Conservation (phyloP, 1,284 basidiomycete genomes). For the Ceratobasidium sp. region DNA sequence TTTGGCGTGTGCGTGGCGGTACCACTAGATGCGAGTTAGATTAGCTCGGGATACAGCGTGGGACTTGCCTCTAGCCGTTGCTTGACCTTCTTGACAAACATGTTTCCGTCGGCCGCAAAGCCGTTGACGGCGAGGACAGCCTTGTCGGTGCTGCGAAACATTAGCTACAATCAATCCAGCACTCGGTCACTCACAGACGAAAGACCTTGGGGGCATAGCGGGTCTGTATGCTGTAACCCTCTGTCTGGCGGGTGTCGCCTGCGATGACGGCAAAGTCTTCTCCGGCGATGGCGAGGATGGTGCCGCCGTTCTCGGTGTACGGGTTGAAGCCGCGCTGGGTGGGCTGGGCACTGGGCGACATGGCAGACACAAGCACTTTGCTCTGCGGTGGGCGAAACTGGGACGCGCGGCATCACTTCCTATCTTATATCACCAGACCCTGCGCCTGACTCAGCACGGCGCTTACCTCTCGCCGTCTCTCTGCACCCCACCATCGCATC, state of each 20-base stretch:
- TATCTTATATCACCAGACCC: slow-evolving; percentile 37
- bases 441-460: slow-evolving; percentile 26
- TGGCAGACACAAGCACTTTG: slow-evolving; percentile 26
- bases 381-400: slow-evolving; percentile 24
- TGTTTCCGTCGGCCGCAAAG: slow-evolving; percentile 94
- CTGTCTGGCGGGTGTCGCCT: slow-evolving; percentile 93
- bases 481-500: background rate
- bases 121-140: slow-evolving; percentile 94
- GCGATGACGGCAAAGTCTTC: slow-evolving; percentile 93
- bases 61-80: slow-evolving; percentile 86
- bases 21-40: slow-evolving; percentile 73
- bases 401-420: slow-evolving; percentile 40
- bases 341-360: slow-evolving; percentile 48
- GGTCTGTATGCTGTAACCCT: slow-evolving; percentile 95
- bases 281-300: slow-evolving; percentile 94
- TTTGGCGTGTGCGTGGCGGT: slow-evolving; percentile 92
- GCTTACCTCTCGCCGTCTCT: slow-evolving; percentile 2
- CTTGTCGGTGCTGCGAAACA: slow-evolving; percentile 82
- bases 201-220: slow-evolving; percentile 95
- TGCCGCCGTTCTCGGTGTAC: slow-evolving; percentile 91
- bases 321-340: slow-evolving; percentile 73
- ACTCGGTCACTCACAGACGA: slow-evolving; percentile 69
- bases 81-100: slow-evolving; percentile 94
- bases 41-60: slow-evolving; percentile 28
- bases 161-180: slow-evolving; percentile 1